Evolutionary conservation across 2,329 filamentous ascomycete genomes (phyloP).

Genomic region (Epichloe sylvatica): DNA sequence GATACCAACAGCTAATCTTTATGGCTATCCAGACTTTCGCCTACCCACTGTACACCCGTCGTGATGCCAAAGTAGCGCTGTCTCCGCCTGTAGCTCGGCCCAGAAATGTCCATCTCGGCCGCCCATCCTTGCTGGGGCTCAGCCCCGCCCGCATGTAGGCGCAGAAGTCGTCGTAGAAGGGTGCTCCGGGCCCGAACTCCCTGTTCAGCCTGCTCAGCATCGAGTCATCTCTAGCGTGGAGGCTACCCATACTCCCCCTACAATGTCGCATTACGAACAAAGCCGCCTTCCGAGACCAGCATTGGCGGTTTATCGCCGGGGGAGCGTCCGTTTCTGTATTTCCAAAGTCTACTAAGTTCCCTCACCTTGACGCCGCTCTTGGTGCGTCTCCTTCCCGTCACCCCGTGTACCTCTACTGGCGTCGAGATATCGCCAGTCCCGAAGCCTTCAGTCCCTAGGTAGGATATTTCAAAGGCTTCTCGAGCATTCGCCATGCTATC

Average conservation of each 20-base stretch:
- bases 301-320: slow-evolving; percentile 30
- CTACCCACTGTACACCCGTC: no score
- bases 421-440: slow-evolving; percentile 20
- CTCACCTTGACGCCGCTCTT: slow-evolving; percentile 35
- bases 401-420: slow-evolving; percentile 26
- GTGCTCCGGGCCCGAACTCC: slow-evolving; percentile 28
- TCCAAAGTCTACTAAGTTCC: slow-evolving; percentile 48
- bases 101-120: slow-evolving; percentile 27
- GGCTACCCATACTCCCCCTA: slow-evolving; percentile 10
- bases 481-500: slow-evolving; percentile 29
- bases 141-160: slow-evolving; percentile 24
- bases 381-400: slow-evolving; percentile 13
- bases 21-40: no score
- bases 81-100: slow-evolving; percentile 29
- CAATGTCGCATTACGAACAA: slow-evolving; percentile 26
- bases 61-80: no score
- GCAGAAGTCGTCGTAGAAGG: slow-evolving; percentile 29
- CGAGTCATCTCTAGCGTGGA: no score
- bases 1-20: no score
- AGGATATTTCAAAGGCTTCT: slow-evolving; percentile 35
- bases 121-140: slow-evolving; percentile 34
- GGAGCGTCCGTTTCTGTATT: slow-evolving; percentile 47
- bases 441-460: slow-evolving; percentile 27
- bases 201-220: slow-evolving; percentile 21
- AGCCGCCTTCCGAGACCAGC: slow-evolving; percentile 21